Evolutionary conservation across 1,284 basidiomycete species (phyloP).

Genomic region (Microbotryum violaceum): DNA sequence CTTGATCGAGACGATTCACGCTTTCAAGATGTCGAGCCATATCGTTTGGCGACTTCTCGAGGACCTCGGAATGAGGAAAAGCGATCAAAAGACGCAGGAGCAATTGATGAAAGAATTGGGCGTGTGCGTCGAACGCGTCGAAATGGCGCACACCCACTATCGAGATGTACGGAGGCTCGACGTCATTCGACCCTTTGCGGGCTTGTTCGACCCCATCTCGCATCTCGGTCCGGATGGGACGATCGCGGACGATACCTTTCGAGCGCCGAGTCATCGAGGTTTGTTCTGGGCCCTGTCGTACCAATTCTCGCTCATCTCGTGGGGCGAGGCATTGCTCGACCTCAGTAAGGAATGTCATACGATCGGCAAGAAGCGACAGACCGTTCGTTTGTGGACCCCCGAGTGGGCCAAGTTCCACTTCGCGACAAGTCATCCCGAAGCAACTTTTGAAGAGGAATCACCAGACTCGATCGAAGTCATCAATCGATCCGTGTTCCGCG

Average conservation of each 20-base stretch:
- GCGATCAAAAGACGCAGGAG: constrained; percentile 42
- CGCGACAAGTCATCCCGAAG: background rate
- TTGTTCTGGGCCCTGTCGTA: constrained; percentile 61
- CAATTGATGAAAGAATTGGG: constrained; percentile 34
- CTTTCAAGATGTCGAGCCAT: constrained; percentile 28
- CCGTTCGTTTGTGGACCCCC: constrained; percentile 59
- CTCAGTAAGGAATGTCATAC: constrained; percentile 52
- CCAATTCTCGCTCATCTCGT: constrained; percentile 55
- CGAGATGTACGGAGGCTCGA: constrained; percentile 49
- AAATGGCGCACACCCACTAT: constrained; percentile 48
- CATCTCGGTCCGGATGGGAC: constrained; percentile 28
- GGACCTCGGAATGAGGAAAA: no score
- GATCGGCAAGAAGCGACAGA: constrained; percentile 52
- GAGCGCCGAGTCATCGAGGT: constrained; percentile 39
- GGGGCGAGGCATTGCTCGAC: constrained; percentile 47
- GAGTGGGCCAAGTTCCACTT: constrained; percentile 16
- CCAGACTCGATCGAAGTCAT: constrained; percentile 48
- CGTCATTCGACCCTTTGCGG: constrained; percentile 62
- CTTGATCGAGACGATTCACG: constrained; percentile 34
- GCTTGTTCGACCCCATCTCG: constrained; percentile 50
- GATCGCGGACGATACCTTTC: background rate
- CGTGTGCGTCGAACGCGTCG: constrained; percentile 39
- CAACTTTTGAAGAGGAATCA: constrained; percentile 37
- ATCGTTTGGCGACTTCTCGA: no score
- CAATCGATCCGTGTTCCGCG: constrained; percentile 15